phyloP scores from a whole-genome alignment of 306 rosid species.

The Quercus rubra region DNA sequence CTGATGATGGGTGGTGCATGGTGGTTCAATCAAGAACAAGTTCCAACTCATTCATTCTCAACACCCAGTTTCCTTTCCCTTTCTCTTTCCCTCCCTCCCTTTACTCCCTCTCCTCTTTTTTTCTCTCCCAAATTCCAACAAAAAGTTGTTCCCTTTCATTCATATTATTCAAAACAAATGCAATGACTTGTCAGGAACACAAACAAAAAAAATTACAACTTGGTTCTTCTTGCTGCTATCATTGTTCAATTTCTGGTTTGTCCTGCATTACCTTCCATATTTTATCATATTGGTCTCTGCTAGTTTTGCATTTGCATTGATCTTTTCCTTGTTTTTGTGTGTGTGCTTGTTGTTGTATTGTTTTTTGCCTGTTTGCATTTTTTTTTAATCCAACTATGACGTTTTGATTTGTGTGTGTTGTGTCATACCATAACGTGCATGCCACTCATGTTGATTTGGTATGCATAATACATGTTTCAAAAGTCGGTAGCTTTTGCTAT shows the following conservation, averaged over 20 bases:
- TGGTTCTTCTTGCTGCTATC: slow-evolving; percentile 10
- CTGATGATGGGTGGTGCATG: slow-evolving; percentile 39
- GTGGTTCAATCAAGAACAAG: slow-evolving; percentile 43
- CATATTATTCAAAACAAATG: slow-evolving; percentile 3
- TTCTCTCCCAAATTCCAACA: slow-evolving; percentile 13
- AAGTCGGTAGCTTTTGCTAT: background rate
- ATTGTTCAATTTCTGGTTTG: slow-evolving; percentile 43
- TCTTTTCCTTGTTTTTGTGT: background rate
- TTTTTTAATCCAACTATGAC: slow-evolving; percentile 31
- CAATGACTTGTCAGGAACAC: slow-evolving; percentile 17
- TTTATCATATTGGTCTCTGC: background rate
- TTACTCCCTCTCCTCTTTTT: slow-evolving; percentile 12
- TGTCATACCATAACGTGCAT: slow-evolving; percentile 40
- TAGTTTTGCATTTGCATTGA: slow-evolving; percentile 7
- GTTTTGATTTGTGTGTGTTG: slow-evolving; percentile 7
- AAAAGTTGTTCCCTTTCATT: slow-evolving; percentile 10
- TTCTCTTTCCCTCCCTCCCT: slow-evolving; percentile 6
- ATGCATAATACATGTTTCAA: slow-evolving; percentile 12
- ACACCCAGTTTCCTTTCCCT: slow-evolving; percentile 38
- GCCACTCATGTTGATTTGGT: slow-evolving; percentile 23
- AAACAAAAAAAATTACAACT: slow-evolving; percentile 4
- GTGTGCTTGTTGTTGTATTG: too few species aligned
- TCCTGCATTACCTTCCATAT: slow-evolving; percentile 14
- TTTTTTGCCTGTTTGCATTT: too few species aligned
- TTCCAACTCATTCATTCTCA: slow-evolving; percentile 28